phyloP scores from a whole-genome alignment of 352 stramenopile species.

The Sclerospora graminicola region DNA sequence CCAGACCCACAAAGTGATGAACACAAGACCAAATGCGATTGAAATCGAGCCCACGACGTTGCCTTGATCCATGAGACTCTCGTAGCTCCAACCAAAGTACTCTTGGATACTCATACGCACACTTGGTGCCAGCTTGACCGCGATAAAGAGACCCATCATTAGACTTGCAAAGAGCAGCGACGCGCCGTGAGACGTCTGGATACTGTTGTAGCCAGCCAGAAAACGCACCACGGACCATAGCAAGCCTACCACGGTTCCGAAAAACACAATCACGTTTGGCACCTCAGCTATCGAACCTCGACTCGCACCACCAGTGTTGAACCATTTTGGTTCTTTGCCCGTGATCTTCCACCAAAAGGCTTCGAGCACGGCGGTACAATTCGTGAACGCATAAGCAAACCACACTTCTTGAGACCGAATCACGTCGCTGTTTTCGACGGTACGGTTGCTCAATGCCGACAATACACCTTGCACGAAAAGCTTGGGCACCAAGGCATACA shows the following conservation, averaged over 20 bases:
- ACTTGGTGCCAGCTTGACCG: conserved; percentile 64
- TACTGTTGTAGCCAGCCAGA: conserved; percentile 65
- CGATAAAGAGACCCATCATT: conserved; percentile 77
- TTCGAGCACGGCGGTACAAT: conserved; percentile 65
- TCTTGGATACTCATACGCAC: conserved; percentile 83
- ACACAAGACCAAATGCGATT: conserved; percentile 64
- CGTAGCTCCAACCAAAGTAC: conserved; percentile 85
- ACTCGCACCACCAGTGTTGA: conserved; percentile 63
- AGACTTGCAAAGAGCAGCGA: conserved; percentile 67
- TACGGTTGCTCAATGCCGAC: conserved; percentile 71
- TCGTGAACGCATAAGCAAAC: conserved; percentile 80
- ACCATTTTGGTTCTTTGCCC: conserved; percentile 68
- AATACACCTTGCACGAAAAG: conserved; percentile 65
- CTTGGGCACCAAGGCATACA: conserved; percentile 75
- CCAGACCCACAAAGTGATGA: conserved; percentile 78
- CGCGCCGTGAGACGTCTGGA: conserved; percentile 59
- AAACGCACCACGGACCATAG: conserved; percentile 71
- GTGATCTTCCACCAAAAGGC: conserved; percentile 80
- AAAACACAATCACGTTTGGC: conserved; percentile 71
- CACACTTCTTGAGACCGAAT: conserved; percentile 75
- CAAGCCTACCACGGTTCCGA: conserved; percentile 53
- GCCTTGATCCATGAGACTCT: conserved; percentile 74
- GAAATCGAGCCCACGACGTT: conserved; percentile 72
- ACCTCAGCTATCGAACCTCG: conserved; percentile 60
- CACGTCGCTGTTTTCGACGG: conserved; percentile 77